Evolutionary conservation across 108 stramenopile genomes (phyloP), one percentile per base, ranked within the genome.

Genomic region (Nannochloropsis salina): DNA sequence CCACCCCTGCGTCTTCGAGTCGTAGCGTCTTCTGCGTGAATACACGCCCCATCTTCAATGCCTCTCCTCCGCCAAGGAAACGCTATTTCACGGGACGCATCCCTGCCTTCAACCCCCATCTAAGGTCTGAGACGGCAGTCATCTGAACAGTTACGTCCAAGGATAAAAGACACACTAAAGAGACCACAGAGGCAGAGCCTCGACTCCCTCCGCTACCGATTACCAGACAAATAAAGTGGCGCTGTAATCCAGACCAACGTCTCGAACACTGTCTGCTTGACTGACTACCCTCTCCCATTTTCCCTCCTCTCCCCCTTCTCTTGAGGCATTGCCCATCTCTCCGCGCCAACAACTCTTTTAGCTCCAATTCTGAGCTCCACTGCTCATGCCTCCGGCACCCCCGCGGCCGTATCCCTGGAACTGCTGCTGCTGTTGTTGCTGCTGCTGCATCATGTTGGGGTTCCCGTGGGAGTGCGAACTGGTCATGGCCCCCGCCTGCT

Each of bases 371-470:
- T 74, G 61, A n/a, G 61, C 61, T n/a, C 61, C 61, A 3, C 61
- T n/a, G 61, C 61, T 74, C 61, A 74, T 74, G 61, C 61, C 61
- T 74, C 61, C 61, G 20, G 61, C 61, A 15, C 61, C 61, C n/a
- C 61, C 61, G n/a, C 61, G 61, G 8, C 6, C 61, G n/a, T 74
- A 74, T n/a, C 61, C 61, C 61, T 74, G 61, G n/a, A 74, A 74
- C 61, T 74, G 61, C 15, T 51, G 47, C 61, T 74, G 61, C 61
- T 74, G 61, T n/a, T 74, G 61, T 0, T 74, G 61, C 61, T 74
- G 61, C 61, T 74, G 61, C 61, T 74, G 61, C 61, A 74, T 74
- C 61, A 74, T 74, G 8, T 74, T 74, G 20, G 61, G 61, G 8
- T 74, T 74, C 61, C 61, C 61, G n/a, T 74, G 61, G 20, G 61